These are phyloP conservation scores for Achaetomiella virescens DNA, from an alignment of 495 filamentous ascomycete genomes.

Conservation along the genomic window DNA sequence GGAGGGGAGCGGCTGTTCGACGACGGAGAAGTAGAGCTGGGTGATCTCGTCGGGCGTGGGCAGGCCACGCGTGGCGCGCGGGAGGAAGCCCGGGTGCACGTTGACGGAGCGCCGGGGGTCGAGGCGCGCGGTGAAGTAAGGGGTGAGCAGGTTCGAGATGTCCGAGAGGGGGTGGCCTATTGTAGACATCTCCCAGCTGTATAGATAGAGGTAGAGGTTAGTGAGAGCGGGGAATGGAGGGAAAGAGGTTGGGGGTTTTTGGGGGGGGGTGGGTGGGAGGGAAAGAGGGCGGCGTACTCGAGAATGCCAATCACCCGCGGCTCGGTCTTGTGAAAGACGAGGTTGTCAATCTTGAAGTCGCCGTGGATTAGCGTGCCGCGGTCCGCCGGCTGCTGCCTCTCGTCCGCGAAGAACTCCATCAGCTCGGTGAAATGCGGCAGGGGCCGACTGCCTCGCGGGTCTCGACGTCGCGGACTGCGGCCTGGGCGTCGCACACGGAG, in stretches of 20 bases:
- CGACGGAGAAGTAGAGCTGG: constrained; percentile 67
- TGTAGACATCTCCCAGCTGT: constrained; percentile 91
- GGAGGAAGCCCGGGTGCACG: constrained; percentile 50
- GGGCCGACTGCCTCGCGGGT: constrained; percentile 67
- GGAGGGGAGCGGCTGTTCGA: constrained; percentile 35
- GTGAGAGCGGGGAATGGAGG: background rate
- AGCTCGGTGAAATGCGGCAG: constrained; percentile 79
- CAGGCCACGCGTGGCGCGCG: constrained; percentile 61
- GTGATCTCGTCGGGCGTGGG: constrained; percentile 64
- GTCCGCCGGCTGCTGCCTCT: constrained; percentile 66
- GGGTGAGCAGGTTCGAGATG: constrained; percentile 69
- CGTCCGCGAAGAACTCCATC: constrained; percentile 66
- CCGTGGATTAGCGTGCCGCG: constrained; percentile 79
- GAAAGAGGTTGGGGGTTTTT: background rate
- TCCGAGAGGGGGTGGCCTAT: constrained; percentile 91
- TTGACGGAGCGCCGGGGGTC: constrained; percentile 23
- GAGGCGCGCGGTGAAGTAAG: constrained; percentile 48
- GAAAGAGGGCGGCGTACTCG: constrained; percentile 53
- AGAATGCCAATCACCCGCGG: constrained; percentile 86
- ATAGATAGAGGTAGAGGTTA: background rate
- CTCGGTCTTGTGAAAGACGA: constrained; percentile 88
- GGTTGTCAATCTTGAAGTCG: constrained; percentile 97
- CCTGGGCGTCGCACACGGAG: constrained; percentile 72
- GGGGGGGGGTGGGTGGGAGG: background rate
- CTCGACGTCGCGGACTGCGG: constrained; percentile 65